Conservation (phyloP, 257 asterid genomes). For the Anisodus acutangulus region DNA sequence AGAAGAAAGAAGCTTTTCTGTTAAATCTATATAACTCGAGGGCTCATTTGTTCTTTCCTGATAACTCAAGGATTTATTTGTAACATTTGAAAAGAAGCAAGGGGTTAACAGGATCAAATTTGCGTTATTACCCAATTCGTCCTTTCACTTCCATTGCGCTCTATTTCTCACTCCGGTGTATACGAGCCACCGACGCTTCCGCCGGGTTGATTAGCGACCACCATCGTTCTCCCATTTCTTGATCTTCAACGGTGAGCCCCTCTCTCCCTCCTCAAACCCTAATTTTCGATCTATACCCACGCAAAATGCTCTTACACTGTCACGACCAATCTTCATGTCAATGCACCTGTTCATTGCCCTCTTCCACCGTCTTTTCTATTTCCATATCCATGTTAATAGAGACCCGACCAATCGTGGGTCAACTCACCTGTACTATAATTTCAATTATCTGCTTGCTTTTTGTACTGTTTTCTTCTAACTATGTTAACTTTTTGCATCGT, state of each 20-base stretch:
- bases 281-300: background rate
- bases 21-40: background rate
- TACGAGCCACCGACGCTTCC: background rate
- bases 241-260: too few relatives aligned
- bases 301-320: background rate
- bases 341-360: background rate
- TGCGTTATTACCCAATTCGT: background rate
- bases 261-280: background rate
- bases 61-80: background rate
- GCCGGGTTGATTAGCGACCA: background rate
- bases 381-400: background rate
- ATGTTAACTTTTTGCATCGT: too few relatives aligned
- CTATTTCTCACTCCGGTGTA: background rate
- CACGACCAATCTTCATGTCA: background rate
- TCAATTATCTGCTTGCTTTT: background rate
- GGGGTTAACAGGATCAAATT: background rate
- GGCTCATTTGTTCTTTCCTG: background rate
- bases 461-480: too few relatives aligned
- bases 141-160: background rate
- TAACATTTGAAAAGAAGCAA: background rate
- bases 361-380: background rate
- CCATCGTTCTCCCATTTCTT: background rate
- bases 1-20: background rate
- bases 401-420: background rate
- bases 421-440: background rate